Base-by-base conservation (phyloP, 176 grass and related monocot species). In the Oryza meyeriana region DNA sequence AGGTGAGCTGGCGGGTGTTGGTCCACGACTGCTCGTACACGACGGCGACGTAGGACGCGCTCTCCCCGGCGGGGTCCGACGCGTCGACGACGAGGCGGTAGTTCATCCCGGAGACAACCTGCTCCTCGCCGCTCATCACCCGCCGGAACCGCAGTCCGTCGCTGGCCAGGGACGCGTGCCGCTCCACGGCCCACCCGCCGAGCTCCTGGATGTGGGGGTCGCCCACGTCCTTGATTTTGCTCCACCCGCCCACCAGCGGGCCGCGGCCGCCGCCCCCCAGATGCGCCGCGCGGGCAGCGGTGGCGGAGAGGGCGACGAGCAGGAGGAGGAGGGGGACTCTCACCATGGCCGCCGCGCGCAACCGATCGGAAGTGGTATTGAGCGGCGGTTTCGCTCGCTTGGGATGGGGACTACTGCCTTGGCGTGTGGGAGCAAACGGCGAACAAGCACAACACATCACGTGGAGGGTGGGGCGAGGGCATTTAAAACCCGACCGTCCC, bases 11-110 rank as follows among this genome's bases (percentile, higher is more conserved):
- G 72, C 69, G 76, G 58, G 85, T 87, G 38, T 12, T 16, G 61
- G 85, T 82, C 91, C 87, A 87, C 12, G 0, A 8, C 64, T 61
- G 88, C 87, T 93, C 91, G 70, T 52, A 93, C 2, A 93, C 76
- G 69, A 85, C 76, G 11, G 91, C 76, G 29, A 76, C 41, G 64
- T 85, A 89, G 30, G 33, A 18, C 26, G 28, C 55, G 59, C 8
- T 4, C 25, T 4, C 11, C 1, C 79, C 84, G 2, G 4, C 3
- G 2, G 28, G 32, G 61, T 66, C 70, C 2, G 32, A 27, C 34
- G 57, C 76, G 38, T 59, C 55, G 38, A 89, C 59, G 58, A 77
- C 13, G 40, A 93, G 68, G 45, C 80, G 79, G 81, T 90, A 93
- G 64, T 88, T 87, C 45, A 72, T 72, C 55, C 91, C 88, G 31